Conservation (phyloP, 2,329 filamentous ascomycete species). For the Dactylellina sp. region DNA sequence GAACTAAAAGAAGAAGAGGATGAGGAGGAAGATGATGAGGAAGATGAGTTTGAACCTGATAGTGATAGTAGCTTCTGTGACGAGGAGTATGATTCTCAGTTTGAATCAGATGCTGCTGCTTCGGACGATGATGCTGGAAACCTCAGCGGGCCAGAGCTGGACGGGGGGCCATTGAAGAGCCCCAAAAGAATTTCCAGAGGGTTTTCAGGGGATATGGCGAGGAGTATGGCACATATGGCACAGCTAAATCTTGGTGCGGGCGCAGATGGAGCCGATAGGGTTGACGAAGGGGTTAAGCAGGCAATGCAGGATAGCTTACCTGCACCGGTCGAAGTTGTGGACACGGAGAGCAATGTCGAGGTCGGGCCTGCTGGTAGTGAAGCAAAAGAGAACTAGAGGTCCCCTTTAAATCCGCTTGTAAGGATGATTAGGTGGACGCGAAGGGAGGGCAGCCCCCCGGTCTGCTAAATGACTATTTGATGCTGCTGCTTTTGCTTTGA, state of each 20-base stretch:
- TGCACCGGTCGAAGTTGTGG: constrained; percentile 9
- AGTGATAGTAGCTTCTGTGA: constrained; percentile 54
- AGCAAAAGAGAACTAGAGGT: constrained; percentile 13
- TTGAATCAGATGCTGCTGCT: constrained; percentile 44
- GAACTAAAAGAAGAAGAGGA: constrained; percentile 46
- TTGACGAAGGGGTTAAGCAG: constrained; percentile 14
- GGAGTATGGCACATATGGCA: constrained; percentile 45
- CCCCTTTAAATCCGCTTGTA: constrained; percentile 5
- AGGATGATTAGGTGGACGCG: background rate
- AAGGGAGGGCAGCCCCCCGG: background rate
- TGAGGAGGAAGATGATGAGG: constrained; percentile 52
- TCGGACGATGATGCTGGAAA: constrained; percentile 46
- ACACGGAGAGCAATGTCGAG: constrained; percentile 1
- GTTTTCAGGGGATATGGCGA: constrained; percentile 38
- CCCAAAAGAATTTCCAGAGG: constrained; percentile 47
- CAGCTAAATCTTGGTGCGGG: constrained; percentile 29
- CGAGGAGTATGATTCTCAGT: constrained; percentile 53
- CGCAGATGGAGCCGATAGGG: constrained; percentile 7
- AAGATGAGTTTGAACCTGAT: constrained; percentile 44
- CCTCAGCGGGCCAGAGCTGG: constrained; percentile 47
- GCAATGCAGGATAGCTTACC: constrained; percentile 19
- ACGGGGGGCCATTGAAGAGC: constrained; percentile 51
- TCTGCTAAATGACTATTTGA: background rate
- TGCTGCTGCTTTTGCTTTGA: background rate
- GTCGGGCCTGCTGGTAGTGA: background rate